Evolutionary conservation across 2,329 filamentous ascomycete genomes (phyloP), one percentile per base, ranked within the genome.

Genomic region (Coniochaeta sp.): DNA sequence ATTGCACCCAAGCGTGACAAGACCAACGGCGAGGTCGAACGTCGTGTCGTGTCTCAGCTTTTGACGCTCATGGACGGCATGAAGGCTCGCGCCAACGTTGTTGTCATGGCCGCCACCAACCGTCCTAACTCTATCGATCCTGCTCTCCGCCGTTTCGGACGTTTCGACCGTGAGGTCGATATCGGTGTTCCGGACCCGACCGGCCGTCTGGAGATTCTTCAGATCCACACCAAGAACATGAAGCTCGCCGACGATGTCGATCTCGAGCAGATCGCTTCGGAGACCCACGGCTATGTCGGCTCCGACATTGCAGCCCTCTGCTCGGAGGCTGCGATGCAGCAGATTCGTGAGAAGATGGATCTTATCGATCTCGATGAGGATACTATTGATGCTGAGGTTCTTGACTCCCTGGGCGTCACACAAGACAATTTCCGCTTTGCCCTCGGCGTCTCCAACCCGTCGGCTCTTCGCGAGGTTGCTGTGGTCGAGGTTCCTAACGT

Each of bases 221-320:
- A 96, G 78, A 99, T 99, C 68, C 95, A 99, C 85, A 99, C 95
- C 77, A 99, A 99, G 89, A 99, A 99, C 86, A 99, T 99, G 95
- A 99, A 99, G 84, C 86, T 99, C 63, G 92, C 79, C 62, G 95
- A 98, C 61, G 95, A 98, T 69, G 95, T 99, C 63, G 95, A 99
- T 71, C 86, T 99, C 52, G 93, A 97, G 81, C 89, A 92, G 71
- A 97, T 99, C 71, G 95, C 95, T 59, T 87, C 95, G 33, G 95
- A 99, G 82, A 99, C 95, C 55, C 95, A 99, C 81, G 95, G 95
- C 80, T 99, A 98, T 70, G 95, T 99, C 67, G 95, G 95, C 81
- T 98, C 95, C 34, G 95, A 99, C 88, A 83, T 99, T 75, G 95
- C 95, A 62, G 96, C 95, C 33, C 91, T 99, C 63, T 99, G 95